phyloP scores from a whole-genome alignment of 441 rosid species.

The Pelargonium exstipulatum region DNA sequence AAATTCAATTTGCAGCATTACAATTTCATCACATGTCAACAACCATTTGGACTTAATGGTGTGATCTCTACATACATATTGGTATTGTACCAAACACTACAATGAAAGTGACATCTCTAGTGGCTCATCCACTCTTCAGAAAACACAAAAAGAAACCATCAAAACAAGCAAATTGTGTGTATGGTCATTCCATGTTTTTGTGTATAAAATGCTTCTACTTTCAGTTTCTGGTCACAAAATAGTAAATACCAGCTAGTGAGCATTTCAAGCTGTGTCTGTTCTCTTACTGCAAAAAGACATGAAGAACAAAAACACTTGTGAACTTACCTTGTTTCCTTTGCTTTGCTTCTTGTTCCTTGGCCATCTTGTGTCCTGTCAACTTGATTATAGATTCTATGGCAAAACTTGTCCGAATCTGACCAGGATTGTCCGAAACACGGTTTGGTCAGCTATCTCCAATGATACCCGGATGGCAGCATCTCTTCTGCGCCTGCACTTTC shows the following conservation, averaged over 20 bases:
- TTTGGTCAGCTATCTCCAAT: conserved; percentile 45
- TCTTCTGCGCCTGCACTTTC: conserved; percentile 60
- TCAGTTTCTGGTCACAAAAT: not conserved
- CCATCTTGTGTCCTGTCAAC: conserved; percentile 38
- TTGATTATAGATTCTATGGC: conserved; percentile 45
- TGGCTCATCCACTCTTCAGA: not conserved
- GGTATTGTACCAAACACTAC: not conserved
- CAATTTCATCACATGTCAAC: no score
- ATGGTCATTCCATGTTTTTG: not conserved
- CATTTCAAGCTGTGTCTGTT: no score
- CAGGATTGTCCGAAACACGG: conserved; percentile 34
- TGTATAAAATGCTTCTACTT: not conserved
- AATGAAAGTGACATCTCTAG: not conserved
- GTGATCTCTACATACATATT: not conserved
- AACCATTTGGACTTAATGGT: no score
- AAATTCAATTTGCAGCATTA: no score
- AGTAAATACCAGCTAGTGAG: no score
- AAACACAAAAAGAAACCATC: not conserved
- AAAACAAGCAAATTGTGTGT: not conserved
- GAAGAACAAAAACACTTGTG: not conserved
- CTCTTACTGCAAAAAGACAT: not conserved
- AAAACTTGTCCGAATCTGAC: conserved; percentile 39
- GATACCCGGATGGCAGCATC: conserved; percentile 71
- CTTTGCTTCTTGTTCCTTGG: conserved; percentile 27
- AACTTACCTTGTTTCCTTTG: conserved; percentile 22